Conservation (phyloP, 345 rosid species). For the Syzygium oleosum region DNA sequence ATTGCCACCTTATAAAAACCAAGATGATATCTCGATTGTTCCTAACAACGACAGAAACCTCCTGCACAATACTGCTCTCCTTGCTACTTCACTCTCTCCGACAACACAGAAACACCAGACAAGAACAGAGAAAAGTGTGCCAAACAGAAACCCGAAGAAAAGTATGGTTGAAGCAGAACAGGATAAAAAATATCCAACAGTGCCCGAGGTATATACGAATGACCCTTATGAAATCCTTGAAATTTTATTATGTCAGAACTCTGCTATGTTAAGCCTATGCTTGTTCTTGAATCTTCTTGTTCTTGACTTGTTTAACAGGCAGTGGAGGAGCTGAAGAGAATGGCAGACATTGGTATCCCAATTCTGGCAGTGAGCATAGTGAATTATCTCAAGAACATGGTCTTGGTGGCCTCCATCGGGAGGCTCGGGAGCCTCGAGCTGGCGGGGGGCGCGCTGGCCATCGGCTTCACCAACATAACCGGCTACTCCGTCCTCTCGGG, state of each 20-base stretch:
- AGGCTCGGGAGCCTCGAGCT: conserved; percentile 84
- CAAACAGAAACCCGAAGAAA: background rate
- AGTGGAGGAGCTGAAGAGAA: conserved; percentile 59
- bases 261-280: background rate
- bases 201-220: conserved; percentile 51
- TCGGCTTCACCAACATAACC: conserved; percentile 88
- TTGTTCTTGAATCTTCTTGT: background rate
- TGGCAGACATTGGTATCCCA: conserved; percentile 63
- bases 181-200: conserved; percentile 26
- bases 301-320: conserved; percentile 25
- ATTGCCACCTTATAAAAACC: background rate
- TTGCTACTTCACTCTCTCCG: background rate
- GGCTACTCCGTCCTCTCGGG: conserved; percentile 91
- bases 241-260: background rate
- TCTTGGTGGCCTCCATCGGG: conserved; percentile 78
- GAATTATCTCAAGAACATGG: conserved; percentile 66
- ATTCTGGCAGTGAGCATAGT: conserved; percentile 63
- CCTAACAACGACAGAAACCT: background rate
- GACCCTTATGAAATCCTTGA: background rate
- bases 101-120: background rate
- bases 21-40: background rate
- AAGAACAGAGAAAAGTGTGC: background rate
- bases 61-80: background rate
- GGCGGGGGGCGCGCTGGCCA: conserved; percentile 85
- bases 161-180: background rate